Percentiles rank a stretch among this genome's conserved stretches.
Evolutionary conservation across 495 filamentous ascomycete species (phyloP).

Genomic region (Penicillium ucsense): DNA sequence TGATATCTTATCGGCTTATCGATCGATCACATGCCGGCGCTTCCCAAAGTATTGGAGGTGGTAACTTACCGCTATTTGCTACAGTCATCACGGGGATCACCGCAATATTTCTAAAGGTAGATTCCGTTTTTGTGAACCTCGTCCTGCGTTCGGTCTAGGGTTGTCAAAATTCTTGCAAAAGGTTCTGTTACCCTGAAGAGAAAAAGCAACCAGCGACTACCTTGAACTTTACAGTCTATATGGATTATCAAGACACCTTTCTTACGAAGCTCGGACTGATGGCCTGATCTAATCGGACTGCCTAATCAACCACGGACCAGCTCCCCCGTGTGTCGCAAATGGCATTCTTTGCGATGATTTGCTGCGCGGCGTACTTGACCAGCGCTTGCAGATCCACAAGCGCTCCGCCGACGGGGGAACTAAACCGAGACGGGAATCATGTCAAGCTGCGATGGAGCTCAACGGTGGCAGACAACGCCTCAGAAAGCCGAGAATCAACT

Average conservation of each 20-base stretch:
- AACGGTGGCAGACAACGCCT: not conserved
- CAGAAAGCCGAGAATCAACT: not conserved
- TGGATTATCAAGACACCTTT: too few species aligned
- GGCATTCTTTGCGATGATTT: not conserved
- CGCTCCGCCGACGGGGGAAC: not conserved
- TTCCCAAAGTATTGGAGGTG: too few species aligned
- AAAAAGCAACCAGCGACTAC: too few species aligned
- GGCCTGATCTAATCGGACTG: constrained; percentile 2
- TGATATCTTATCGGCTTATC: not conserved
- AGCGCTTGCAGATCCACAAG: too few species aligned
- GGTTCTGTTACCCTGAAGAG: too few species aligned
- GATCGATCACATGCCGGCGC: not conserved
- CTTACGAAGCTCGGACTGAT: not conserved
- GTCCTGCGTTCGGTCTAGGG: too few species aligned
- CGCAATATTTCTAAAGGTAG: constrained; percentile 35
- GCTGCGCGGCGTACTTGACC: not conserved
- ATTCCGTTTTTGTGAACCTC: too few species aligned
- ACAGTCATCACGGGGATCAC: not conserved
- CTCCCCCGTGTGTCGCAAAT: not conserved
- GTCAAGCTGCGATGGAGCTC: not conserved
- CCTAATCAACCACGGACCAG: constrained; percentile 5
- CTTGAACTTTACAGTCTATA: too few species aligned
- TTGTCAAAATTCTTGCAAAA: too few species aligned
- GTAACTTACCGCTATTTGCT: too few species aligned
- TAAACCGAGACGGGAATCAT: not conserved